Conservation (phyloP, 2,329 filamentous ascomycete genomes). For the Aureobasidium mangrovei region DNA sequence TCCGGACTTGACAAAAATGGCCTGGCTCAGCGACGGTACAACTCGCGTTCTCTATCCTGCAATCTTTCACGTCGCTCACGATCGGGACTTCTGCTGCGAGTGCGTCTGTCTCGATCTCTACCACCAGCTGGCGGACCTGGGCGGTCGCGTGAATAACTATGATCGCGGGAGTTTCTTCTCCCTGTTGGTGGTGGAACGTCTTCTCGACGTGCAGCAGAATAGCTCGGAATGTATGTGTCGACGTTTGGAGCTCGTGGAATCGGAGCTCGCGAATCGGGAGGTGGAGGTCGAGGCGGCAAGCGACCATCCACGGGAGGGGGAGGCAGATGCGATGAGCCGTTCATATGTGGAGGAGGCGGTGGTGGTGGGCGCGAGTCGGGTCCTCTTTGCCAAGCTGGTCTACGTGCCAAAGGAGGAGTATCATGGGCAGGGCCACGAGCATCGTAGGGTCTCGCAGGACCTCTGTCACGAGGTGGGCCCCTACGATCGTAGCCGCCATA, state of each 20-base stretch:
- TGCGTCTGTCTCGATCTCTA: constrained; percentile 21
- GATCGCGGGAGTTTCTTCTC: constrained; percentile 15
- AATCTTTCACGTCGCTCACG: constrained; percentile 24
- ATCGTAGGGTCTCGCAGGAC: constrained; percentile 28
- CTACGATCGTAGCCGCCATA: constrained; percentile 21
- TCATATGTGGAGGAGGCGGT: constrained; percentile 16
- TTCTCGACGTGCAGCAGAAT: constrained; percentile 22
- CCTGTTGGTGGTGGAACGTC: constrained; percentile 13
- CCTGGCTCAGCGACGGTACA: constrained; percentile 24
- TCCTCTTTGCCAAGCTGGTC: constrained; percentile 11
- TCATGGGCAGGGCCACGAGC: constrained; percentile 12
- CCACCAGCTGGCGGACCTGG: constrained; percentile 16
- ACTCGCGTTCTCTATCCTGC: constrained; percentile 29
- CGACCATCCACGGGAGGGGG: constrained; percentile 18
- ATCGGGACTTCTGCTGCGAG: constrained; percentile 22
- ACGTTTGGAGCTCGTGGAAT: constrained; percentile 18
- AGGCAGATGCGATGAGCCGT: constrained; percentile 12
- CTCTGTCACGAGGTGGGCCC: constrained; percentile 26
- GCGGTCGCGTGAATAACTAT: constrained; percentile 16
- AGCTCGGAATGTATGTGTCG: constrained; percentile 40
- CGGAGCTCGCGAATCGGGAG: constrained; percentile 20
- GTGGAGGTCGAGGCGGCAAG: constrained; percentile 23
- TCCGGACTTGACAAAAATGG: not conserved
- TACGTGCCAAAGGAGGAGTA: constrained; percentile 1
- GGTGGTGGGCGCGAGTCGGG: constrained; percentile 21